Evolutionary conservation across 2,329 filamentous ascomycete genomes (phyloP).

Genomic region (Fusarium sororula): DNA sequence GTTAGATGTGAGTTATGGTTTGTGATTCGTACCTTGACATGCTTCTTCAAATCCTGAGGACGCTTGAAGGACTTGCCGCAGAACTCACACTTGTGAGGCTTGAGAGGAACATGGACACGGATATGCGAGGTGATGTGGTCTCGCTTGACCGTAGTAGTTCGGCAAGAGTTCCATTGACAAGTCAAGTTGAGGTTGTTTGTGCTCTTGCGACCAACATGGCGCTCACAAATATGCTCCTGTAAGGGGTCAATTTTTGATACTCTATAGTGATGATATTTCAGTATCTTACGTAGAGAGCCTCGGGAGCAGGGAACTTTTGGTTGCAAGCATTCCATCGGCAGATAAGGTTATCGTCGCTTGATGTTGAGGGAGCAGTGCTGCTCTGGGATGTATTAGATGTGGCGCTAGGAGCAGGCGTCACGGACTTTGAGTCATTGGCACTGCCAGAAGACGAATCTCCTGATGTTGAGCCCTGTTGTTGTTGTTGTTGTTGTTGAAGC

Average conservation of each 20-base stretch:
- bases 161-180: constrained; percentile 96
- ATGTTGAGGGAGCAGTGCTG: constrained; percentile 50
- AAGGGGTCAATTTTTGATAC: constrained; percentile 1
- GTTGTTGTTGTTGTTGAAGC: constrained; percentile 30
- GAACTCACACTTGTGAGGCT: constrained; percentile 99
- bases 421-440: constrained; percentile 60
- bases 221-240: constrained; percentile 97
- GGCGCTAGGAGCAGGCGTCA: constrained; percentile 62
- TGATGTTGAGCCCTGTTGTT: constrained; percentile 20
- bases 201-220: constrained; percentile 97
- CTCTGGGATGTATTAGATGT: constrained; percentile 58
- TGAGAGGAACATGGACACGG: constrained; percentile 96
- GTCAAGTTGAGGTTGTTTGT: constrained; percentile 98
- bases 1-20: not conserved
- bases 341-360: constrained; percentile 63
- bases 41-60: constrained; percentile 98
- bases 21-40: constrained; percentile 76
- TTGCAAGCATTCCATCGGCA: constrained; percentile 70
- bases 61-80: constrained; percentile 99
- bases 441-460: constrained; percentile 48
- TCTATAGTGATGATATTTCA: not conserved
- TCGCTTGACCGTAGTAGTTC: constrained; percentile 96
- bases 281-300: constrained; percentile 67
- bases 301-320: constrained; percentile 66
- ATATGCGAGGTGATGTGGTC: constrained; percentile 99